Conservation (phyloP, 2,329 filamentous ascomycete genomes). For the Fonsecaea erecta region DNA sequence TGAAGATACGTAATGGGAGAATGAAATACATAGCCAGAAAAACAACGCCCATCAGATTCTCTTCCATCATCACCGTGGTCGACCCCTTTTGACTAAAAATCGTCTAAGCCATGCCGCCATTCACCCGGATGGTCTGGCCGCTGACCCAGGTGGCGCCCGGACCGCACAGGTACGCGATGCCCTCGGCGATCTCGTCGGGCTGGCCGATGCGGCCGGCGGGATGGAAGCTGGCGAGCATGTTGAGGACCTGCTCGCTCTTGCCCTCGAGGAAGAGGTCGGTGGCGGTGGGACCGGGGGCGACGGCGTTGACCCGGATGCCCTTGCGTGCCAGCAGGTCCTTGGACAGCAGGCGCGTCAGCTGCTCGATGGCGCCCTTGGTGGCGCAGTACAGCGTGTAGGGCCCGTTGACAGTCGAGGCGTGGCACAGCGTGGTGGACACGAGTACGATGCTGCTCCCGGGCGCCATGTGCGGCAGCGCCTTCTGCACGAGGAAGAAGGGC, state of each 20-base stretch:
- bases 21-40: no score
- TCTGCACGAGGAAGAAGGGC: conserved; percentile 59
- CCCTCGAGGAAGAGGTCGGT: conserved; percentile 62
- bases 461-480: conserved; percentile 58
- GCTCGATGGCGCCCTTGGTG: conserved; percentile 65
- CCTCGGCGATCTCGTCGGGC: conserved; percentile 57
- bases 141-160: conserved; percentile 50
- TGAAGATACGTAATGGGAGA: no score
- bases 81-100: no score
- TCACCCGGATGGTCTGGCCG: conserved; percentile 55
- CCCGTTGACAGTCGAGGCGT: conserved; percentile 48
- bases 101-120: conserved; percentile 47
- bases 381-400: conserved; percentile 59
- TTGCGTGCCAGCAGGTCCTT: conserved; percentile 56
- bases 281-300: conserved; percentile 60
- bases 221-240: conserved; percentile 47
- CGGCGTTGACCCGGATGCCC: conserved; percentile 58
- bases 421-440: conserved; percentile 54
- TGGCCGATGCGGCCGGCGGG: conserved; percentile 55
- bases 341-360: conserved; percentile 60
- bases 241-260: conserved; percentile 54
- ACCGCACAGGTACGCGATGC: conserved; percentile 51
- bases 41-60: no score
- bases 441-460: conserved; percentile 58
- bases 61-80: no score